phyloP scores from a whole-genome alignment of 495 filamentous ascomycete species.

The Neurospora sp. region DNA sequence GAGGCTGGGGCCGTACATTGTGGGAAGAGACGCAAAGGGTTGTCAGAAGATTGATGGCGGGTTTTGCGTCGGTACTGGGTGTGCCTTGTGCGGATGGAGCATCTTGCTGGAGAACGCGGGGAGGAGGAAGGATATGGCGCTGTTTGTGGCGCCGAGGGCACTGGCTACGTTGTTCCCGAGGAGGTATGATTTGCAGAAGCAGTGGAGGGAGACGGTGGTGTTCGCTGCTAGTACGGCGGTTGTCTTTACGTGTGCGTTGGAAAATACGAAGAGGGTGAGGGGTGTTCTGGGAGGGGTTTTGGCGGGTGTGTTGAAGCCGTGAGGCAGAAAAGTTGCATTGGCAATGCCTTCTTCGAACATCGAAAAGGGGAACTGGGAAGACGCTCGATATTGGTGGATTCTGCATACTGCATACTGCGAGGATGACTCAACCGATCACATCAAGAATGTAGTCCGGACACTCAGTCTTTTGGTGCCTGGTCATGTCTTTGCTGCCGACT shows the following conservation, averaged over 20 bases:
- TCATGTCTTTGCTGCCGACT: neutral
- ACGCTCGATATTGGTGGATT: neutral
- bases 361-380: neutral
- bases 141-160: conserved; percentile 82
- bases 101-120: conserved; percentile 60
- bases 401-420: neutral
- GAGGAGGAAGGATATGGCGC: conserved; percentile 64
- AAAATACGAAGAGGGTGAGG: conserved; percentile 55
- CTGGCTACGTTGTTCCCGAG: conserved; percentile 68
- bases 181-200: conserved; percentile 54
- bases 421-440: neutral
- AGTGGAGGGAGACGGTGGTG: conserved; percentile 63
- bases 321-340: neutral
- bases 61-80: conserved; percentile 64
- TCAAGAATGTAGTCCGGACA: neutral
- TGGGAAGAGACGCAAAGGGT: conserved; percentile 36
- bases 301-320: conserved; percentile 36
- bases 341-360: neutral
- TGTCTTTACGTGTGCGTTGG: conserved; percentile 59
- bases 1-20: conserved; percentile 61
- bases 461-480: neutral
- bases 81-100: conserved; percentile 77
- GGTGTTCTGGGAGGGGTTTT: conserved; percentile 65
- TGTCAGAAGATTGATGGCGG: conserved; percentile 45
- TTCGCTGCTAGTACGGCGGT: conserved; percentile 69